phyloP scores from a whole-genome alignment of 352 stramenopile genomes.

The Pythium apleroticum region DNA sequence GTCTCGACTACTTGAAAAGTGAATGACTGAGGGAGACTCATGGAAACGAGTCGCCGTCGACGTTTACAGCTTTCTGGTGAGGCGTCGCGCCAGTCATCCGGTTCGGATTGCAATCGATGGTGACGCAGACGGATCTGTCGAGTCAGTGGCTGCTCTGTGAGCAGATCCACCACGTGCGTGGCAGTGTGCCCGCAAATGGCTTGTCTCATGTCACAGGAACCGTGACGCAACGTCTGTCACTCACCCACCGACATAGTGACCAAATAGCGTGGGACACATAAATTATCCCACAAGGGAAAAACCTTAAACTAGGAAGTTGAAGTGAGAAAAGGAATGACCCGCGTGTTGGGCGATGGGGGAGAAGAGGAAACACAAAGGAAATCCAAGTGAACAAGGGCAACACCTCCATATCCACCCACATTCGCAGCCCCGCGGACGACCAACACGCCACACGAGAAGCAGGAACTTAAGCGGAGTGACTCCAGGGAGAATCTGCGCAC shows the following conservation, averaged over 20 bases:
- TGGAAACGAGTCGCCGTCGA: neutral
- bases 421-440: neutral
- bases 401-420: neutral
- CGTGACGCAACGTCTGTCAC: constrained; percentile 3
- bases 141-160: constrained; percentile 2
- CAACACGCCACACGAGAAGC: neutral
- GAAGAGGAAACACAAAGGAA: neutral
- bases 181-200: neutral
- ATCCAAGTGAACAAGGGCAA: constrained; percentile 8
- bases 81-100: neutral
- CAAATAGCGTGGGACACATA: constrained; percentile 2
- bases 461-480: neutral
- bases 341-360: neutral
- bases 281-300: constrained; percentile 1
- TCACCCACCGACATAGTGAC: neutral
- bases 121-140: constrained; percentile 2
- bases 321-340: constrained; percentile 19
- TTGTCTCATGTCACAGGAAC: constrained; percentile 7
- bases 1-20: neutral
- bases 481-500: neutral
- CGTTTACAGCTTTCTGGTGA: constrained; percentile 4
- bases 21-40: neutral
- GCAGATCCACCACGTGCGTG: constrained; percentile 3
- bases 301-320: constrained; percentile 27
- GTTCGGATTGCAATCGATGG: neutral